phyloP scores from a whole-genome alignment of 148 eudicot species.

The Polygonum maritimum region DNA sequence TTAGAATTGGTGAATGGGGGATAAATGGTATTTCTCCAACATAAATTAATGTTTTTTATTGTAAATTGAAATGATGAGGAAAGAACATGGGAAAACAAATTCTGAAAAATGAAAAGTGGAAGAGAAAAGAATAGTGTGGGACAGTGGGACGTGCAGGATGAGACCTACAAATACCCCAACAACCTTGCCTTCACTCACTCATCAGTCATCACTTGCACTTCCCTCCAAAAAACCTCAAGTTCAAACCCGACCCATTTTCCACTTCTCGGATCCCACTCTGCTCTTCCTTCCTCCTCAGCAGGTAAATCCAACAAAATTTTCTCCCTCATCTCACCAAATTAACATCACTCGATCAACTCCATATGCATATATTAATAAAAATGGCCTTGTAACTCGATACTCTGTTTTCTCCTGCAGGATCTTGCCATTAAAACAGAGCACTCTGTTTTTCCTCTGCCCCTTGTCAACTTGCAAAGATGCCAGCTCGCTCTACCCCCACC shows the following conservation, averaged over 20 bases:
- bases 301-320: not conserved
- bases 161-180: too few relatives aligned
- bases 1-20: too few relatives aligned
- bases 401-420: not conserved
- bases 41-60: too few relatives aligned
- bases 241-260: not conserved
- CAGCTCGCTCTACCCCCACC: not conserved
- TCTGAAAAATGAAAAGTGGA: too few relatives aligned
- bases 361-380: not conserved
- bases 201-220: too few relatives aligned
- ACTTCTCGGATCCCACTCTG: not conserved
- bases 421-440: not conserved
- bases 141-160: too few relatives aligned
- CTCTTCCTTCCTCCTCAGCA: not conserved
- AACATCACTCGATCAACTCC: not conserved
- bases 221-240: not conserved
- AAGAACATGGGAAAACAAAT: too few relatives aligned
- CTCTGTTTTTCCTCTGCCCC: not conserved
- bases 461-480: not conserved
- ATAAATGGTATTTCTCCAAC: too few relatives aligned
- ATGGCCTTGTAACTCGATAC: not conserved
- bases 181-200: too few relatives aligned
- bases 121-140: too few relatives aligned
- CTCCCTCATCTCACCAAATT: not conserved
- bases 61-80: too few relatives aligned